Evolutionary conservation across 2,329 filamentous ascomycete species (phyloP).

Genomic region (Metarhizium sp.): DNA sequence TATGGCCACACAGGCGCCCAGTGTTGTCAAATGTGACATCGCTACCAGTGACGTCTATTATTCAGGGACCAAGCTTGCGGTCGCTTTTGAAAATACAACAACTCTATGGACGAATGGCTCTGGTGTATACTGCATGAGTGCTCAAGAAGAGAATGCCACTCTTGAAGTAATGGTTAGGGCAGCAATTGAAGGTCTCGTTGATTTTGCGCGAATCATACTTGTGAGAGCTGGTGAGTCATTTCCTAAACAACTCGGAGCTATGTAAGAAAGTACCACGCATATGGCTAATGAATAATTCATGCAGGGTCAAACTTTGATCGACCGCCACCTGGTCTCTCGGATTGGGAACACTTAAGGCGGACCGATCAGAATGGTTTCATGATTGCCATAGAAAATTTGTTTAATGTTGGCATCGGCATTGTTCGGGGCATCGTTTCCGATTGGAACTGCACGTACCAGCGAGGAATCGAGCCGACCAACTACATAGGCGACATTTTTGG

Average conservation of each 20-base stretch:
- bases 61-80: slow-evolving; percentile 48
- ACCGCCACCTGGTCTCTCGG: slow-evolving; percentile 46
- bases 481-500: slow-evolving; percentile 67
- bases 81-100: slow-evolving; percentile 58
- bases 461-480: slow-evolving; percentile 49
- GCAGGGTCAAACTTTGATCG: slow-evolving; percentile 61
- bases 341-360: slow-evolving; percentile 50
- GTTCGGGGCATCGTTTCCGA: slow-evolving; percentile 50
- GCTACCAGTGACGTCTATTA: slow-evolving; percentile 67
- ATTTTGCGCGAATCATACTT: slow-evolving; percentile 58
- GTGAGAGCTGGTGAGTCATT: slow-evolving; percentile 46
- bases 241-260: neutral
- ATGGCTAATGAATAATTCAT: neutral
- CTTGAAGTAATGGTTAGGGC: slow-evolving; percentile 56
- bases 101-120: slow-evolving; percentile 57
- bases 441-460: slow-evolving; percentile 50
- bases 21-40: slow-evolving; percentile 54
- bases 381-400: slow-evolving; percentile 57
- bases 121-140: slow-evolving; percentile 59
- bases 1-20: slow-evolving; percentile 37
- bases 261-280: neutral
- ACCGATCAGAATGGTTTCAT: slow-evolving; percentile 54
- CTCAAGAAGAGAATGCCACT: slow-evolving; percentile 64
- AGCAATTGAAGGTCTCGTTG: slow-evolving; percentile 45
- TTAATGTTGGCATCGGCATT: slow-evolving; percentile 54